phyloP scores from a whole-genome alignment of 306 rosid genomes.

The Cucurbita pepo region DNA sequence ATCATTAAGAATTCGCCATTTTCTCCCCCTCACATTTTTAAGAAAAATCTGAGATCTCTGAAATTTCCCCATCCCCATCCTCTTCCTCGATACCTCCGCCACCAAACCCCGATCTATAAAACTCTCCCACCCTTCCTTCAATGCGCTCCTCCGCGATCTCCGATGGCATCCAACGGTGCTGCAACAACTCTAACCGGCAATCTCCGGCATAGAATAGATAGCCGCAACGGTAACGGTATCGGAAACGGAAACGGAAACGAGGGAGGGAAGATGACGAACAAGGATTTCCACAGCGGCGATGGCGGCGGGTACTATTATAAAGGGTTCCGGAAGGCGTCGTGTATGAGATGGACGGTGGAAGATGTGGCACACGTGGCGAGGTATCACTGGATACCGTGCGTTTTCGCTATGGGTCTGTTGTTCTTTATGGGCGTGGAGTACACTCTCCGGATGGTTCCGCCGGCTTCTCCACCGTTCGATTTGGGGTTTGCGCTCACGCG shows the following conservation, averaged over 20 bases:
- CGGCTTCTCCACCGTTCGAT: constrained; percentile 74
- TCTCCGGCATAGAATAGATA: constrained; percentile 8
- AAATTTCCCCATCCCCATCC: neutral
- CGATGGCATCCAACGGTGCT: constrained; percentile 27
- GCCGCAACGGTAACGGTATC: neutral
- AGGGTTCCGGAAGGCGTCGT: constrained; percentile 12
- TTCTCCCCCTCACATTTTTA: neutral
- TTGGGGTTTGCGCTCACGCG: constrained; percentile 63
- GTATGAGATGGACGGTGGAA: constrained; percentile 47
- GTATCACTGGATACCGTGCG: constrained; percentile 66
- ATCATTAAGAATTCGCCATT: neutral
- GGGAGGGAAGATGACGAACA: constrained; percentile 8
- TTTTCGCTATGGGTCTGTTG: constrained; percentile 42
- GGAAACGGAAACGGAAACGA: neutral
- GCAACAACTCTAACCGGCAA: neutral
- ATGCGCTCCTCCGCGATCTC: neutral
- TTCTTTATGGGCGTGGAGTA: constrained; percentile 93
- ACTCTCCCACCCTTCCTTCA: neutral
- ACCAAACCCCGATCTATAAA: neutral
- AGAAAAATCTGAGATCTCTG: neutral
- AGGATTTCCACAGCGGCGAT: neutral
- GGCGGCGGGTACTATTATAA: neutral
- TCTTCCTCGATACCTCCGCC: constrained; percentile 39
- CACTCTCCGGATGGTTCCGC: constrained; percentile 83
- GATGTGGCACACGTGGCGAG: constrained; percentile 53